Evolutionary conservation across 306 rosid species (phyloP).

Genomic region (Quercus dentata): DNA sequence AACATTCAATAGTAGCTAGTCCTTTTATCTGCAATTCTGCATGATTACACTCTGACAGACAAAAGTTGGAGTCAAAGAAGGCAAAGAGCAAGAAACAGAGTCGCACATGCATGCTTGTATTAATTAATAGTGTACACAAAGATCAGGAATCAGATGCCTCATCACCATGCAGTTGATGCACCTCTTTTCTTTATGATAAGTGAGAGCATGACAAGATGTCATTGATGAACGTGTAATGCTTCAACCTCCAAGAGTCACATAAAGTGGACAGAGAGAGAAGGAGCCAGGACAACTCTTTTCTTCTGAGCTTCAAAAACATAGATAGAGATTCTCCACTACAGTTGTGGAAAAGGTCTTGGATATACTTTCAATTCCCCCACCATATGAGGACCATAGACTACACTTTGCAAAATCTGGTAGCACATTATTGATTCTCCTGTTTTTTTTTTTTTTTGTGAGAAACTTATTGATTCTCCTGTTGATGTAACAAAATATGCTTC

Average conservation of each 20-base stretch:
- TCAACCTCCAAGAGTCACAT: conserved; percentile 19
- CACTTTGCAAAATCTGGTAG: not conserved
- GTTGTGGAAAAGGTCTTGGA: conserved; percentile 13
- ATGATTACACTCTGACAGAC: not conserved
- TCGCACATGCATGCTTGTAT: not conserved
- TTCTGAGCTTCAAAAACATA: conserved; percentile 29
- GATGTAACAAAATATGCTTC: not conserved
- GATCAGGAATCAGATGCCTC: conserved; percentile 8
- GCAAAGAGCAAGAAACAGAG: not conserved
- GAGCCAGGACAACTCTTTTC: conserved; percentile 27
- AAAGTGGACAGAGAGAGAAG: conserved; percentile 6
- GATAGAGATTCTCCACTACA: conserved; percentile 32
- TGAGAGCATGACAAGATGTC: not conserved
- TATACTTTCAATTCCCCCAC: conserved; percentile 23
- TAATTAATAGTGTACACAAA: not conserved
- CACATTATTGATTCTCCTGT: not conserved
- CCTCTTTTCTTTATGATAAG: conserved; percentile 7
- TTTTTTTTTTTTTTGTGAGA: no score
- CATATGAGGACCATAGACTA: conserved; percentile 6
- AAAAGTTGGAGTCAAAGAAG: not conserved
- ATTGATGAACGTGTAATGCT: not conserved
- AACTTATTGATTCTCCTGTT: not conserved
- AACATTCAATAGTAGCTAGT: not conserved
- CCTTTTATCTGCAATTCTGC: not conserved
- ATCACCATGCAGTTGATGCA: not conserved